These are phyloP conservation scores for Venturia oleaginea DNA, from an alignment of 2,329 filamentous ascomycete genomes.

Conservation along the genomic window DNA sequence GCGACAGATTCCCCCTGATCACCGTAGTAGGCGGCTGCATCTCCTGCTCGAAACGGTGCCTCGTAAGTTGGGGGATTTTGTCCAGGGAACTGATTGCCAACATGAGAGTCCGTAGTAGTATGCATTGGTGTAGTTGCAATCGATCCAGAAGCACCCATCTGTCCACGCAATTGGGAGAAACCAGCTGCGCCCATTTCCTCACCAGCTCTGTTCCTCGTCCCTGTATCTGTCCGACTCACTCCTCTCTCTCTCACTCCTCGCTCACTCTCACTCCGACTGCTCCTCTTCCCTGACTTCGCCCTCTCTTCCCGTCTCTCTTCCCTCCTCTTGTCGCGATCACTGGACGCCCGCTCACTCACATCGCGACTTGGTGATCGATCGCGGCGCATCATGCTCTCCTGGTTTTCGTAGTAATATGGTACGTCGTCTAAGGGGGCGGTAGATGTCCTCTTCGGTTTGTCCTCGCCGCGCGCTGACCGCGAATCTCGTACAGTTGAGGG, in stretches of 20 bases:
- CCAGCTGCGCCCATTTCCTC: background rate
- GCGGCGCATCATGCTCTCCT: constrained; percentile 18
- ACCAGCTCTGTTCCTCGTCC: background rate
- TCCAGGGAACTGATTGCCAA: constrained; percentile 50
- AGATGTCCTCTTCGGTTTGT: constrained; percentile 18
- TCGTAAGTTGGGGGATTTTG: constrained; percentile 41
- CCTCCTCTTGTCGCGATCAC: constrained; percentile 26
- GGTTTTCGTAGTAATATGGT: constrained; percentile 14
- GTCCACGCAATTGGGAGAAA: constrained; percentile 11
- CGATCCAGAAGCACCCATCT: constrained; percentile 19
- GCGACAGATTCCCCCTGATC: constrained; percentile 53
- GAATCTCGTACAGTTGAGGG: constrained; percentile 18
- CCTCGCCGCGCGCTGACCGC: constrained; percentile 24
- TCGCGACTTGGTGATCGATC: constrained; percentile 23
- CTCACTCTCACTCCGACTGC: constrained; percentile 24
- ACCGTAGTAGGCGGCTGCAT: constrained; percentile 53
- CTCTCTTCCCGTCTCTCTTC: constrained; percentile 19
- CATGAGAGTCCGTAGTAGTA: constrained; percentile 35
- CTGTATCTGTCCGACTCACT: constrained; percentile 23
- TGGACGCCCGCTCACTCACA: constrained; percentile 23
- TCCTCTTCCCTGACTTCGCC: background rate
- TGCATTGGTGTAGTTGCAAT: constrained; percentile 23
- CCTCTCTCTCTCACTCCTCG: constrained; percentile 23
- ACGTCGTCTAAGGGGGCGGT: constrained; percentile 17
- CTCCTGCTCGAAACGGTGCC: constrained; percentile 42